phyloP scores from a whole-genome alignment of 306 rosid species.

The Pueraria montana region DNA sequence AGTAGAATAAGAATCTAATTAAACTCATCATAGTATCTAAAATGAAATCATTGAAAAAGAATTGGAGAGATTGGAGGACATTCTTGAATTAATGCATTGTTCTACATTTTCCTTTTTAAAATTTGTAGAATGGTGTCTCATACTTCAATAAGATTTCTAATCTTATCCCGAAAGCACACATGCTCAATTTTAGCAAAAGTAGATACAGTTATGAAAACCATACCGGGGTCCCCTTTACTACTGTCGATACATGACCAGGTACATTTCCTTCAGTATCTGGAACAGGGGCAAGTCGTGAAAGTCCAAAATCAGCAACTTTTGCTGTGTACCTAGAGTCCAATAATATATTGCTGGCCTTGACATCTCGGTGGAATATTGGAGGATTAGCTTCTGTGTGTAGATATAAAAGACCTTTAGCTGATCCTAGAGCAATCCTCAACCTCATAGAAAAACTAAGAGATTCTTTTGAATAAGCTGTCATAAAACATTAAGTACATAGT shows the following conservation, averaged over 20 bases:
- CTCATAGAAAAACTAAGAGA: slow-evolving; percentile 73
- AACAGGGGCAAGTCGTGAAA: slow-evolving; percentile 93
- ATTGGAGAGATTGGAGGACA: no score
- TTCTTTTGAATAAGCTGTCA: slow-evolving; percentile 64
- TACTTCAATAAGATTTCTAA: slow-evolving; percentile 1
- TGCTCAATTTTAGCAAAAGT: slow-evolving; percentile 11
- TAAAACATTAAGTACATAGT: slow-evolving; percentile 23
- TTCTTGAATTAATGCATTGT: slow-evolving; percentile 9
- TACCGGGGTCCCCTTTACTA: slow-evolving; percentile 97
- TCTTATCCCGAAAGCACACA: not conserved
- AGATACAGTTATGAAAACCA: slow-evolving; percentile 43
- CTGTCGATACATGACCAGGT: slow-evolving; percentile 85
- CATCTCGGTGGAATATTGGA: slow-evolving; percentile 94
- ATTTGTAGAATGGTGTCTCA: not conserved
- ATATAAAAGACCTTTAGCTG: slow-evolving; percentile 90
- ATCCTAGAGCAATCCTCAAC: slow-evolving; percentile 74
- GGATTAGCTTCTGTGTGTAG: slow-evolving; percentile 96
- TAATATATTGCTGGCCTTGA: slow-evolving; percentile 92
- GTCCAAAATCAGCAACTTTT: slow-evolving; percentile 98
- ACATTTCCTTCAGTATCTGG: slow-evolving; percentile 76
- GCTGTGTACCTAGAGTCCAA: slow-evolving; percentile 73
- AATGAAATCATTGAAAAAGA: no score
- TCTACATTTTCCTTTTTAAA: not conserved
- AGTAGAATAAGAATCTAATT: no score
- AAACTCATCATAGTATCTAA: no score